Evolutionary conservation across 352 stramenopile genomes (phyloP), one percentile per base, ranked within the genome.

Genomic region (Globisporangium carolinianum): DNA sequence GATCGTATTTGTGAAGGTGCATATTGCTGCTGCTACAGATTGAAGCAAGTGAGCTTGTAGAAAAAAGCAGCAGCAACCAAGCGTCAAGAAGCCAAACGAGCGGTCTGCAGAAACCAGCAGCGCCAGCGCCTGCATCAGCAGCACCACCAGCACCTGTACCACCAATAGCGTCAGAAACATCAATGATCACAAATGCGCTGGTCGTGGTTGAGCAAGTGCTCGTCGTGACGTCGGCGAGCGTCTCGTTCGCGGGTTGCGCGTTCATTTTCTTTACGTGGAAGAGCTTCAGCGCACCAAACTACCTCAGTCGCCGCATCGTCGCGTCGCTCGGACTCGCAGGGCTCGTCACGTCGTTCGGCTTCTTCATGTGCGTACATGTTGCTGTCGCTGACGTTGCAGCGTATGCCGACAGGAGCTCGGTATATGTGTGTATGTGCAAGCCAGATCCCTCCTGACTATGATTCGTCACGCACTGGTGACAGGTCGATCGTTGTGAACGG

Each of bases 211-310:
- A 87, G 63, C 50, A 86, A 45, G 74, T 79, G 55, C 50, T 85
- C 51, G 66, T 89, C 9, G 66, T 87, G 37, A 38, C 70, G 43
- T 75, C 72, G 11, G 71, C 81, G n/a, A 63, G 63, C 36, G 73
- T 86, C 47, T 91, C 79, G 47, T 81, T 81, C 61, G 64, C 67
- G n/a, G 81, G 79, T 46, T 91, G 81, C 57, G 65, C 72, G 57
- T 85, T 88, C 66, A 71, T 91, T 18, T 72, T 89, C 56, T 69
- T 69, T 32, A 87, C 73, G 10, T 91, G 81, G 79, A 87, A 83
- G 51, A 79, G 68, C 53, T 81, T 88, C 37, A 66, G 72, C 18
- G 65, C 69, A 14, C 79, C 81, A 6, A 87, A 88, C 61, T 87
- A 88, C 51, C 65, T 89, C 37, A 89, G 76, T 48, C 69, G 75